phyloP scores from a whole-genome alignment of 225 moss, liverwort and hornwort species.

The Physcomitrium patens region DNA sequence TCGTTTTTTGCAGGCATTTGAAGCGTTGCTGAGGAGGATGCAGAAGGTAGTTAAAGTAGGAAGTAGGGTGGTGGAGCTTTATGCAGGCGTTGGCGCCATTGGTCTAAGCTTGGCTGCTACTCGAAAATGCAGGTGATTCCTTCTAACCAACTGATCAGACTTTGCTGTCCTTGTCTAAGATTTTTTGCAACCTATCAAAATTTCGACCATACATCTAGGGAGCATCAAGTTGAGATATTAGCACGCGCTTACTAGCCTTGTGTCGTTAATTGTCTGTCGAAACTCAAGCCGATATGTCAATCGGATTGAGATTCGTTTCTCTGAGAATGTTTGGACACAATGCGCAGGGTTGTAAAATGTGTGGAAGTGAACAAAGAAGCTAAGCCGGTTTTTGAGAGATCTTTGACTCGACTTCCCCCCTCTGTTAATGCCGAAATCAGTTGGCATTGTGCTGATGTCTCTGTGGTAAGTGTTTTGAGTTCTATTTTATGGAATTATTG shows the following conservation, averaged over 20 bases:
- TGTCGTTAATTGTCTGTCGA: constrained; percentile 14
- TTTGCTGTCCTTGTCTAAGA: constrained; percentile 24
- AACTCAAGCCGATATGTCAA: neutral
- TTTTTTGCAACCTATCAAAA: neutral
- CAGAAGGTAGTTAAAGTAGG: constrained; percentile 83
- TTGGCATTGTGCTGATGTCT: constrained; percentile 98
- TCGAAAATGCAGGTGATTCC: constrained; percentile 77
- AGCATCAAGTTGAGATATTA: constrained; percentile 4
- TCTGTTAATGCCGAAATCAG: constrained; percentile 82
- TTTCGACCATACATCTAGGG: neutral
- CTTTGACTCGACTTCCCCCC: constrained; percentile 71
- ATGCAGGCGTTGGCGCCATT: constrained; percentile 94
- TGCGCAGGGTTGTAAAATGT: constrained; percentile 82
- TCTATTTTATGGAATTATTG: constrained; percentile 7
- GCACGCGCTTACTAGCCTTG: constrained; percentile 1
- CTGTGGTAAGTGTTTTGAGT: constrained; percentile 54
- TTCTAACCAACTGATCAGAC: neutral
- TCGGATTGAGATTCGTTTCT: neutral
- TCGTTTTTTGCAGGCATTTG: constrained; percentile 70
- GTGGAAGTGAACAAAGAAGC: constrained; percentile 97
- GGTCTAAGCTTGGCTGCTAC: constrained; percentile 89
- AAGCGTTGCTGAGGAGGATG: constrained; percentile 72
- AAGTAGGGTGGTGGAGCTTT: constrained; percentile 88
- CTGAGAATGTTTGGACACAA: constrained; percentile 7
- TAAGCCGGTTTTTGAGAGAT: constrained; percentile 73